A percentile compares a stretch with the other conserved stretches of the same genome.
These are phyloP conservation scores for Draba incana DNA, from an alignment of 345 rosid genomes.

Conservation along the genomic window DNA sequence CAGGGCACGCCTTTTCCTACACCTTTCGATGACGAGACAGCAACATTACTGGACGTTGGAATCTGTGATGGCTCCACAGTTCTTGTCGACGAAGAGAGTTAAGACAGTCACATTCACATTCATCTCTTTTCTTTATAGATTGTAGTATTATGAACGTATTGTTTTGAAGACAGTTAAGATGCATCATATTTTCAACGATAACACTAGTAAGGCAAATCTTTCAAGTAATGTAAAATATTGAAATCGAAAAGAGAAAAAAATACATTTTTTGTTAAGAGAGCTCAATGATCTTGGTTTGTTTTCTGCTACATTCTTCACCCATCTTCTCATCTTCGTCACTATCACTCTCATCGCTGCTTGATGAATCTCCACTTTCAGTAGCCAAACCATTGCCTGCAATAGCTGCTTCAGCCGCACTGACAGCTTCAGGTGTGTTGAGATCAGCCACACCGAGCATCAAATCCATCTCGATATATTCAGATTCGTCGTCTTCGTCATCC, in stretches of 20 bases:
- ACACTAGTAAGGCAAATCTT: conserved; percentile 2
- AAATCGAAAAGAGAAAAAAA: conserved; percentile 2
- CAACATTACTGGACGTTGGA: conserved; percentile 69
- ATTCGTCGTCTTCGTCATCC: too few species aligned
- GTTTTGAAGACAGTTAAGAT: too few species aligned
- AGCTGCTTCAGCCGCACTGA: conserved; percentile 86
- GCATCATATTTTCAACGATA: neutral
- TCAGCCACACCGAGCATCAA: conserved; percentile 90
- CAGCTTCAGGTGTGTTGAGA: conserved; percentile 87
- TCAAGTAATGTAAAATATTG: neutral
- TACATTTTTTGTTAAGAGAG: conserved; percentile 19
- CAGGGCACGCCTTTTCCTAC: conserved; percentile 83
- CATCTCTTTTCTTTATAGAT: neutral
- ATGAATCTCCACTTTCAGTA: conserved; percentile 43
- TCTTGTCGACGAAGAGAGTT: conserved; percentile 74
- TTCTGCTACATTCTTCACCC: conserved; percentile 21
- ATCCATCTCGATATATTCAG: conserved; percentile 66
- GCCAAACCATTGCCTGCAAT: conserved; percentile 42
- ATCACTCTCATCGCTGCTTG: conserved; percentile 44
- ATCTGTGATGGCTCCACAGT: conserved; percentile 62
- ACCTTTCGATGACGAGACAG: conserved; percentile 75
- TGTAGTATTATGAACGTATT: too few species aligned
- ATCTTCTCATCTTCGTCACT: neutral
- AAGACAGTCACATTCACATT: conserved; percentile 19
- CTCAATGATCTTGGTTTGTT: conserved; percentile 34